Evolutionary conservation across 176 grass and related monocot genomes (phyloP).

Genomic region (Rhynchospora breviuscula): DNA sequence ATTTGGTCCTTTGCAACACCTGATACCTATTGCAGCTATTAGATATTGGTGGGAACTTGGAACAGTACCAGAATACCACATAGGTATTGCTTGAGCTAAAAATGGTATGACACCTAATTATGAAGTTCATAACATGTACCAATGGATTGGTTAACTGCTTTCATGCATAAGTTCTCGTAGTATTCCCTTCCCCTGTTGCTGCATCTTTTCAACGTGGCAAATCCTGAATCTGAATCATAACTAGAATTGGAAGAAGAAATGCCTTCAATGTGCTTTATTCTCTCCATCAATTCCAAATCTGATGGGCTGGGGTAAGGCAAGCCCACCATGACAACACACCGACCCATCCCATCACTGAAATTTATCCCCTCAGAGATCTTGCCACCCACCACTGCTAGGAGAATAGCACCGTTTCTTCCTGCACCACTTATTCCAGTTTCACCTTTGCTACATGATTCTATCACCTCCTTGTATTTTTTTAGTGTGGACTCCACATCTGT

Average conservation of each 20-base stretch:
- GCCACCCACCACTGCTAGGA: slow-evolving; percentile 85
- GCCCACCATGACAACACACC: slow-evolving; percentile 93
- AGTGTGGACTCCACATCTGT: slow-evolving; percentile 57
- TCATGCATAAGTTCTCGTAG: slow-evolving; percentile 98
- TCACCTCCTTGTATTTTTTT: slow-evolving; percentile 69
- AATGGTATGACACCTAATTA: not conserved
- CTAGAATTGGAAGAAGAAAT: slow-evolving; percentile 41
- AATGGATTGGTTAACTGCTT: slow-evolving; percentile 96
- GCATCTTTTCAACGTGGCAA: slow-evolving; percentile 60
- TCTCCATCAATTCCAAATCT: slow-evolving; percentile 81
- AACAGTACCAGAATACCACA: too few relatives aligned
- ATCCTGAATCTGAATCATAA: slow-evolving; percentile 50
- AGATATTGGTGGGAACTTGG: not conserved
- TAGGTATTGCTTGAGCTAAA: not conserved
- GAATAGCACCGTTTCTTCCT: slow-evolving; percentile 61
- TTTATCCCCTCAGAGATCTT: slow-evolving; percentile 99
- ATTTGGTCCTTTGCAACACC: not conserved
- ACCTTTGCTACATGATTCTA: slow-evolving; percentile 29
- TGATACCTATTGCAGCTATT: not conserved
- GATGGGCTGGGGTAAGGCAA: slow-evolving; percentile 89
- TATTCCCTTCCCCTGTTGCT: slow-evolving; percentile 68
- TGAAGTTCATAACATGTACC: slow-evolving; percentile 35
- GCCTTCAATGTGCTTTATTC: slow-evolving; percentile 78
- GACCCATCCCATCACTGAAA: slow-evolving; percentile 84
- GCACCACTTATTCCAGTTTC: slow-evolving; percentile 16